Evolutionary conservation across 2,329 filamentous ascomycete species (phyloP), one percentile per base, ranked within the genome.

Genomic region (Grosmannia penicillata): DNA sequence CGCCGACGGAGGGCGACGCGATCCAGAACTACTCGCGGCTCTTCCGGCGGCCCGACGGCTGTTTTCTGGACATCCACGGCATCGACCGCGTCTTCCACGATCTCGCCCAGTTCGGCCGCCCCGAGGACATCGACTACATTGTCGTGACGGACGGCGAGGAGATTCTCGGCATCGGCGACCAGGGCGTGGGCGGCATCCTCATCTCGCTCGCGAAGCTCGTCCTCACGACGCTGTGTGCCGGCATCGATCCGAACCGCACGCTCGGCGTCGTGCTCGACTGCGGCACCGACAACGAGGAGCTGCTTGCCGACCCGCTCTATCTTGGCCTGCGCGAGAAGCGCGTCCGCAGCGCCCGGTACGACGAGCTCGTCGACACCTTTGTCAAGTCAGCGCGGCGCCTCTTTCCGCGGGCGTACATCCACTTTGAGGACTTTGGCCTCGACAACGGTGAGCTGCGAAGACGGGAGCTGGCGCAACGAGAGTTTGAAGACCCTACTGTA

Each of bases 401-500:
- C 2, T 93, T 79, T 43, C 86, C 86, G 0, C 75, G 69, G 33
- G 84, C 86, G 0, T 89, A 87, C 49, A 78, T 93, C 17, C 85
- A 93, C 51, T 93, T 93, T 49, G 83, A 93, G 50, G 86, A 93
- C 51, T 93, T 93, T 59, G 85, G 84, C 1, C 59, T 93, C 1
- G 56, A 57, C 1, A 93, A 93, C 50, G 72, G 71, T 70, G 43
- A 45, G 57, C 43, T 17, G 4, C n/a, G n/a, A n/a, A n/a, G n/a
- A n/a, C n/a, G n/a, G n/a, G n/a, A n/a, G n/a, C n/a, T n/a, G n/a
- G n/a, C n/a, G n/a, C n/a, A n/a, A n/a, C n/a, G n/a, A n/a, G n/a
- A n/a, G n/a, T n/a, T n/a, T n/a, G n/a, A n/a, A n/a, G n/a, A n/a
- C n/a, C n/a, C n/a, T n/a, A n/a, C n/a, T n/a, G n/a, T 3, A 21